phyloP scores from a whole-genome alignment of 805 yeast species.

The Kodamaea kaohsiungensis region DNA sequence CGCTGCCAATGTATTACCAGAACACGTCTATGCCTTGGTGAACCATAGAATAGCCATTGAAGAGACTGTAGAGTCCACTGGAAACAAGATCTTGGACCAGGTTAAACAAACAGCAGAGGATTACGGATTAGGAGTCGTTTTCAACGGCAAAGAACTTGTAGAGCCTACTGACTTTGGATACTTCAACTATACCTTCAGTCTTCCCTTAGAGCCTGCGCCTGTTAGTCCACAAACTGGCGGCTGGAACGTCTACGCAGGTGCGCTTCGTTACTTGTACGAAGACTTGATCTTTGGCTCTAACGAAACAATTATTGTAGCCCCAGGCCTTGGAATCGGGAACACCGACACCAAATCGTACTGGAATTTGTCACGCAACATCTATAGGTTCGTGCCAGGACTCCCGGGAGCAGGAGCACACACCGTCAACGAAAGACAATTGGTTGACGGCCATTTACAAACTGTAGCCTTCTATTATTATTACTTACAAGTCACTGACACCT shows the following conservation, averaged over 20 bases:
- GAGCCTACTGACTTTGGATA: slow-evolving; percentile 30
- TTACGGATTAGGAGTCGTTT: slow-evolving; percentile 37
- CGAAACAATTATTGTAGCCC: slow-evolving; percentile 33
- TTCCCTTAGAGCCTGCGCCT: slow-evolving; percentile 40
- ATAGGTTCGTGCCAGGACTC: slow-evolving; percentile 33
- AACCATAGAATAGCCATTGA: slow-evolving; percentile 52
- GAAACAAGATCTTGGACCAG: slow-evolving; percentile 32
- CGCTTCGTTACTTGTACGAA: slow-evolving; percentile 40
- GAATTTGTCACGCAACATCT: slow-evolving; percentile 40
- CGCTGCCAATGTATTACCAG: slow-evolving; percentile 54
- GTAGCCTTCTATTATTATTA: slow-evolving; percentile 43
- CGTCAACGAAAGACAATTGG: slow-evolving; percentile 31
- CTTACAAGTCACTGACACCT: slow-evolving; percentile 28
- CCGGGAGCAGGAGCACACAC: slow-evolving; percentile 29
- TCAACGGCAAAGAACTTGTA: slow-evolving; percentile 25
- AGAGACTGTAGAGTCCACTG: slow-evolving; percentile 34
- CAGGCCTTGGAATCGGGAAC: slow-evolving; percentile 37
- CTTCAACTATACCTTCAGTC: slow-evolving; percentile 28
- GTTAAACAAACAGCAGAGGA: slow-evolving; percentile 33
- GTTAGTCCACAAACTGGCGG: slow-evolving; percentile 34
- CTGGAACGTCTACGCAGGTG: slow-evolving; percentile 39
- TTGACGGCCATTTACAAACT: slow-evolving; percentile 35
- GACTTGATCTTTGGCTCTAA: slow-evolving; percentile 26
- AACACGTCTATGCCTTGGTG: slow-evolving; percentile 42
- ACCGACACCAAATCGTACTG: slow-evolving; percentile 45